phyloP scores from a whole-genome alignment of 2,329 filamentous ascomycete genomes.

The Sporothrix globosa region DNA sequence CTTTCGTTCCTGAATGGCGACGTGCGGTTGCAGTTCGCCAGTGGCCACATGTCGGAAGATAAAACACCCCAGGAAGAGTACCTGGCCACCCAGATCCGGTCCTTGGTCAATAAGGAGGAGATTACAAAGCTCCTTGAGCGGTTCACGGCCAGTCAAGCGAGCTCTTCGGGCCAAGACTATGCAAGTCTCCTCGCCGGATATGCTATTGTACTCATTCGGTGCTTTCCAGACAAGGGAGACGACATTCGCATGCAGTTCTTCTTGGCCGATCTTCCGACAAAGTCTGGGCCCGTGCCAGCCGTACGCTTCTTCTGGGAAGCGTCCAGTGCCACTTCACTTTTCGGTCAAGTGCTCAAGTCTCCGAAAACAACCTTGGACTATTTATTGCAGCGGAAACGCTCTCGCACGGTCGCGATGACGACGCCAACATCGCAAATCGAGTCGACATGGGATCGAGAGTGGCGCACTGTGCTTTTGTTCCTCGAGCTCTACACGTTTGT shows the following conservation, averaged over 20 bases:
- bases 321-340: conserved; percentile 51
- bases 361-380: conserved; percentile 41
- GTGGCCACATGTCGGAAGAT: conserved; percentile 35
- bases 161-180: conserved; percentile 48
- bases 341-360: conserved; percentile 43
- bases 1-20: conserved; percentile 56
- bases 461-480: conserved; percentile 87
- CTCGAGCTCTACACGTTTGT: conserved; percentile 94
- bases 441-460: conserved; percentile 65
- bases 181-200: conserved; percentile 81
- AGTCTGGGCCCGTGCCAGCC: conserved; percentile 58
- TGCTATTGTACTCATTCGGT: conserved; percentile 79
- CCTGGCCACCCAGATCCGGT: conserved; percentile 66
- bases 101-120: conserved; percentile 73
- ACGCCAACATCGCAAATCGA: conserved; percentile 35
- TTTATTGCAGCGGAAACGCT: conserved; percentile 38
- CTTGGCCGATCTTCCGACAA: conserved; percentile 65
- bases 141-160: conserved; percentile 43
- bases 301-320: conserved; percentile 84
- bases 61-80: conserved; percentile 53
- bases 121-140: conserved; percentile 64
- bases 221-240: conserved; percentile 79
- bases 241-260: conserved; percentile 96
- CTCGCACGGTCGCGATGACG: conserved; percentile 27
- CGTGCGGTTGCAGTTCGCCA: conserved; percentile 53